Percentiles rank a stretch among this genome's conserved stretches.
These are phyloP conservation scores for Diaporthe sp. DNA, from an alignment of 2,329 filamentous ascomycete species.

Conservation along the genomic window DNA sequence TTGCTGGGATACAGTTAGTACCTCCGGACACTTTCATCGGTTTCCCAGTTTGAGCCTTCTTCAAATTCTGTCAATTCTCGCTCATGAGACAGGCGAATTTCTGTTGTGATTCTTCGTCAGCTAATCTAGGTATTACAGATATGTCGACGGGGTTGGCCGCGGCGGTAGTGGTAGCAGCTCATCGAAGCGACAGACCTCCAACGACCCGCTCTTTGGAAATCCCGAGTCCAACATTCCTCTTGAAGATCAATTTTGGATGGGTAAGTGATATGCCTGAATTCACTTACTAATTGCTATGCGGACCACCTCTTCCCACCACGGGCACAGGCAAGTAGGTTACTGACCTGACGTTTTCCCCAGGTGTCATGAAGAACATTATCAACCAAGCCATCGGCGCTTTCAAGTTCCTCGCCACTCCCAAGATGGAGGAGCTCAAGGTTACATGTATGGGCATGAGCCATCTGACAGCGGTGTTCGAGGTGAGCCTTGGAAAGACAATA, in stretches of 20 bases:
- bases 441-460: slow-evolving; percentile 10
- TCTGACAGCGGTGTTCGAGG: slow-evolving; percentile 2
- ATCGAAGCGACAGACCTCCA: slow-evolving; percentile 2
- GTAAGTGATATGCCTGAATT: no score
- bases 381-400: slow-evolving; percentile 6
- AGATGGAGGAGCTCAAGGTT: background rate
- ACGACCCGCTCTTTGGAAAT: slow-evolving; percentile 9
- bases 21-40: background rate
- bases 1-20: slow-evolving; percentile 8
- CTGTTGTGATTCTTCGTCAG: no score
- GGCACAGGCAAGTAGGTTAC: accelerated
- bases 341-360: background rate
- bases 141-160: background rate
- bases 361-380: slow-evolving; percentile 8
- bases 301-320: no score
- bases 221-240: slow-evolving; percentile 12
- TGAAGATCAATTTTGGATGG: slow-evolving; percentile 5
- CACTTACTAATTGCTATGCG: no score
- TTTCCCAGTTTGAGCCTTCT: background rate
- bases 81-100: no score
- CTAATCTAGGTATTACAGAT: background rate
- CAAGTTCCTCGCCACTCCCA: slow-evolving; percentile 10
- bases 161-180: slow-evolving; percentile 2
- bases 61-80: no score
- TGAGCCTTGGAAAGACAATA: background rate